A percentile compares a stretch with the other conserved stretches of the same genome.
These are phyloP conservation scores for Metschnikowia arizonensis DNA, from an alignment of 805 yeast species.

Conservation along the genomic window DNA sequence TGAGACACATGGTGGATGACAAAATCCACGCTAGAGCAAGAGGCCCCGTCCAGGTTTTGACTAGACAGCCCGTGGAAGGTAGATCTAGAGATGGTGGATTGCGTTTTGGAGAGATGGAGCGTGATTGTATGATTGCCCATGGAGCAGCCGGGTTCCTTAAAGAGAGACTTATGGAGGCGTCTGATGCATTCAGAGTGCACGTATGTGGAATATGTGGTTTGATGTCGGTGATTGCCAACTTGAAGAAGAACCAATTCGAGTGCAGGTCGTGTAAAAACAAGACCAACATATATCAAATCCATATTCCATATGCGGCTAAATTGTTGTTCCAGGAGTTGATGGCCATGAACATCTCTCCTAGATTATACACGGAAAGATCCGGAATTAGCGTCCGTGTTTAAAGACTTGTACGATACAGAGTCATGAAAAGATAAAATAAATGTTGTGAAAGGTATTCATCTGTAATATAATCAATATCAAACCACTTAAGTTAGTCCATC, in stretches of 20 bases:
- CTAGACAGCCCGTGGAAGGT: conserved; percentile 99
- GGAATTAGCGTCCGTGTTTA: conserved; percentile 45
- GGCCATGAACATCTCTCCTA: conserved; percentile 99
- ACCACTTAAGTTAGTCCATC: too few relatives aligned
- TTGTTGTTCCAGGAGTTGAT: conserved; percentile 96
- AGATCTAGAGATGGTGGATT: conserved; percentile 98
- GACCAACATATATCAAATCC: conserved; percentile 95
- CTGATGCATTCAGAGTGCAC: conserved; percentile 97
- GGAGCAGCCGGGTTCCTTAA: conserved; percentile 98
- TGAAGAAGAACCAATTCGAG: conserved; percentile 96
- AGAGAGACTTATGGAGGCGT: conserved; percentile 97
- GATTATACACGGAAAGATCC: conserved; percentile 91
- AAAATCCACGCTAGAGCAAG: conserved; percentile 98
- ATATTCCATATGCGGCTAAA: conserved; percentile 98
- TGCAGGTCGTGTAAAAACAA: conserved; percentile 98
- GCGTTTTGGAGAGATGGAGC: conserved; percentile 99
- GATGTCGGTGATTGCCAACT: conserved; percentile 95
- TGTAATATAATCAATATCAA: neutral
- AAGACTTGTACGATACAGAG: conserved; percentile 3
- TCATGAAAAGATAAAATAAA: conserved; percentile 1
- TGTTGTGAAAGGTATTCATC: neutral
- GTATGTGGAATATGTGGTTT: conserved; percentile 98
- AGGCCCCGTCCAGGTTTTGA: conserved; percentile 96
- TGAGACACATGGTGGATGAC: conserved; percentile 99
- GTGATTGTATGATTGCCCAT: conserved; percentile 99